Conservation (phyloP, 306 rosid species). For the Dalbergia oliveri region DNA sequence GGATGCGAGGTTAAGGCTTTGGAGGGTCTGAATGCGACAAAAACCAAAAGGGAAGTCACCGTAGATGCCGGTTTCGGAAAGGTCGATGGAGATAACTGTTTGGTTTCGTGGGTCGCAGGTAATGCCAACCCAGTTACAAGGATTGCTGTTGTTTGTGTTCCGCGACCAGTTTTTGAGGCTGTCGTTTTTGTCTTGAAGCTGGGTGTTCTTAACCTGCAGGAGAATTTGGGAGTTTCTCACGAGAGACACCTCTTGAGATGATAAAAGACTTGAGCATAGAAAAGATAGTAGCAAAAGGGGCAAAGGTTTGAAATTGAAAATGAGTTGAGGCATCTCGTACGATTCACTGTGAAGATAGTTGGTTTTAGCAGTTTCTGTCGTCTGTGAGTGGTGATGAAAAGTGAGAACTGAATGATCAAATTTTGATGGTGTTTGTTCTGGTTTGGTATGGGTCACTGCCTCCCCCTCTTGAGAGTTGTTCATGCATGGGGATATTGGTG, state of each 20-base stretch:
- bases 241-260: conserved; percentile 25
- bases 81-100: conserved; percentile 61
- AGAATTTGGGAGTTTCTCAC: conserved; percentile 59
- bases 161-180: conserved; percentile 63
- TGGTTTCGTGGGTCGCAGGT: conserved; percentile 55
- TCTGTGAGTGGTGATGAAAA: neutral
- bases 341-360: neutral
- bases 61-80: conserved; percentile 46
- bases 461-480: neutral
- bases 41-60: conserved; percentile 74
- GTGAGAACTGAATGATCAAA: conserved; percentile 12
- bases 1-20: conserved; percentile 51
- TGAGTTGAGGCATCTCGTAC: conserved; percentile 46
- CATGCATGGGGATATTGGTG: conserved; percentile 45
- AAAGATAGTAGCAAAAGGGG: conserved; percentile 5
- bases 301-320: conserved; percentile 1
- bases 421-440: neutral
- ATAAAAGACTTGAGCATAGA: conserved; percentile 9
- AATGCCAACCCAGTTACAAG: conserved; percentile 82
- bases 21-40: conserved; percentile 72
- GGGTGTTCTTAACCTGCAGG: conserved; percentile 61
- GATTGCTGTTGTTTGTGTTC: conserved; percentile 20
- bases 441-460: too few species aligned
- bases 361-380: neutral
- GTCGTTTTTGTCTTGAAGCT: conserved; percentile 61